A percentile compares a stretch with the other conserved stretches of the same genome.
phyloP scores from a whole-genome alignment of 2,329 filamentous ascomycete species.

The Tympanopsis confertula region DNA sequence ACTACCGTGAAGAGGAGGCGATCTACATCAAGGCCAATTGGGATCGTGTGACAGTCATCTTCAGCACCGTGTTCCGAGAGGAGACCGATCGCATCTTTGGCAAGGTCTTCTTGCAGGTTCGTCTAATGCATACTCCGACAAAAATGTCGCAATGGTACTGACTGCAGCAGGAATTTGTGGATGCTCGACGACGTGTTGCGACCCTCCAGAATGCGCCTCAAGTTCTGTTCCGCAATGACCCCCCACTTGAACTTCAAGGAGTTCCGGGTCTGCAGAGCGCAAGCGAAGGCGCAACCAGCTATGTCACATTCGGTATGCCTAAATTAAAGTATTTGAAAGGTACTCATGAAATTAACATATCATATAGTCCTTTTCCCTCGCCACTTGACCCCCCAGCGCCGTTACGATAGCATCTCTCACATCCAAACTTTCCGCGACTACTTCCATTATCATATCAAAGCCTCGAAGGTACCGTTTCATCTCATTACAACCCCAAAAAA shows the following conservation, averaged over 20 bases:
- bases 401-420: slow-evolving; percentile 92
- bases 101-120: slow-evolving; percentile 68
- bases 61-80: slow-evolving; percentile 94
- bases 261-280: slow-evolving; percentile 71
- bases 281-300: slow-evolving; percentile 78
- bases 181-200: slow-evolving; percentile 68
- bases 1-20: slow-evolving; percentile 96
- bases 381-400: slow-evolving; percentile 79
- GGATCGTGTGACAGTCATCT: slow-evolving; percentile 96
- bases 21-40: slow-evolving; percentile 98
- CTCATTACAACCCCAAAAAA: too few species aligned
- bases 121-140: neutral
- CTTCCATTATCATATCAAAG: slow-evolving; percentile 99
- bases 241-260: slow-evolving; percentile 79
- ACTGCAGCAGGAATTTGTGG: slow-evolving; percentile 75
- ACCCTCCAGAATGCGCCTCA: slow-evolving; percentile 95
- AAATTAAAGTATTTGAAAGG: neutral
- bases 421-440: slow-evolving; percentile 99
- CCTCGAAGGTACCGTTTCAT: slow-evolving; percentile 54
- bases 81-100: slow-evolving; percentile 96
- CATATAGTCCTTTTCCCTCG: slow-evolving; percentile 78
- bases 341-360: slow-evolving; percentile 7
- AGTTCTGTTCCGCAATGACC: slow-evolving; percentile 89
- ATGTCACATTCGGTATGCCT: slow-evolving; percentile 84
- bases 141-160: neutral